Percentiles rank a stretch among this genome's conserved stretches.
Evolutionary conservation across 2,329 filamentous ascomycete genomes (phyloP).

Genomic region (Aspergillus felis): DNA sequence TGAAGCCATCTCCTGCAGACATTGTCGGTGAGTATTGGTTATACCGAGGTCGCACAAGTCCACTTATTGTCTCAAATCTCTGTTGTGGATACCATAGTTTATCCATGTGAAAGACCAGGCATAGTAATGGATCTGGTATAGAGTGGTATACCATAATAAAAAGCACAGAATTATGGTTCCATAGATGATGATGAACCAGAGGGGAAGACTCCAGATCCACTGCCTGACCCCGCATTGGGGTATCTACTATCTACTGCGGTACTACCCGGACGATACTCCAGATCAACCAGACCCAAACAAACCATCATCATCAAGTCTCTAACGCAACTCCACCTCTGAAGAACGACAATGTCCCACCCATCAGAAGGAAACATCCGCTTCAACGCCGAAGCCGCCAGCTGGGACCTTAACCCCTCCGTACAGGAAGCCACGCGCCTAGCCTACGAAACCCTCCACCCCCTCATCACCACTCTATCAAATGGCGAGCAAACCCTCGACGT

Average conservation of each 20-base stretch:
- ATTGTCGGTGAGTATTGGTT: no score
- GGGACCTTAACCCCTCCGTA: conserved; percentile 53
- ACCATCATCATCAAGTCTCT: not conserved
- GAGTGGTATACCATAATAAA: no score
- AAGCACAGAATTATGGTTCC: no score
- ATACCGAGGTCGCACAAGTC: not conserved
- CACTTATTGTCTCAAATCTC: not conserved
- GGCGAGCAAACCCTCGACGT: conserved; percentile 35
- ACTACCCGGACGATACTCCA: not conserved
- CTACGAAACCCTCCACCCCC: conserved; percentile 42
- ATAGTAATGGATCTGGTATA: no score
- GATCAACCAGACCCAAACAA: not conserved
- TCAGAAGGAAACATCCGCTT: conserved; percentile 45
- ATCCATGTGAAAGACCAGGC: no score
- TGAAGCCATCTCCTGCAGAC: no score
- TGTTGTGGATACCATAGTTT: no score
- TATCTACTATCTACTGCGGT: no score
- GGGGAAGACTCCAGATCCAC: no score
- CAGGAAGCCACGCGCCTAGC: conserved; percentile 44
- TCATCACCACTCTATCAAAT: conserved; percentile 15
- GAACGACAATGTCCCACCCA: not conserved
- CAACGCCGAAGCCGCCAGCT: conserved; percentile 51
- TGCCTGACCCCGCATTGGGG: no score
- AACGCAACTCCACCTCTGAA: not conserved
- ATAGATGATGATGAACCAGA: no score